A percentile compares a stretch with the other conserved stretches of the same genome.
phyloP scores from a whole-genome alignment of 345 rosid species.

The Noccaea bulbosa region DNA sequence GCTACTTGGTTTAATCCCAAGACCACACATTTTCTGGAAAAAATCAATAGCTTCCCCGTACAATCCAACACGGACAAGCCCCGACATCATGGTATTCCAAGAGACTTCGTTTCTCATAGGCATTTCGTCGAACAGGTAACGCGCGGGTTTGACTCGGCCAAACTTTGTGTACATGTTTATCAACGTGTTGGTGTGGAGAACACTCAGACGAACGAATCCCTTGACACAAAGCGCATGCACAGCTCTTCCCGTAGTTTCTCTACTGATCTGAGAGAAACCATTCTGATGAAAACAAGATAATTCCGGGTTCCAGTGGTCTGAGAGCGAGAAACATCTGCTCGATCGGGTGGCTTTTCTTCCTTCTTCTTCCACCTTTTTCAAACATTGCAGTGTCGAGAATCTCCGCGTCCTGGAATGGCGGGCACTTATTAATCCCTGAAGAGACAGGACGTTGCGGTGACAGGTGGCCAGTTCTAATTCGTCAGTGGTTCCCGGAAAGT shows the following conservation, averaged over 20 bases:
- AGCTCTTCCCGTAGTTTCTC: conserved; percentile 59
- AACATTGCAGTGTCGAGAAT: conserved; percentile 51
- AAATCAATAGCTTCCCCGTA: conserved; percentile 53
- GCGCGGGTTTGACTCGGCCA: conserved; percentile 51
- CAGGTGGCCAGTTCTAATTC: conserved; percentile 41
- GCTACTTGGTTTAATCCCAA: conserved; percentile 59
- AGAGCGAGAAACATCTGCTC: conserved; percentile 45
- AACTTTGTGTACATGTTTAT: conserved; percentile 67
- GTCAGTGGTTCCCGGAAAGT: conserved; percentile 25
- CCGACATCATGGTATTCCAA: conserved; percentile 87
- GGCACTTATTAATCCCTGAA: conserved; percentile 30
- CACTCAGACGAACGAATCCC: conserved; percentile 53
- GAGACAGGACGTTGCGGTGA: conserved; percentile 34
- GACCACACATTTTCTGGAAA: conserved; percentile 51
- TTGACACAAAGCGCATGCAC: conserved; percentile 73
- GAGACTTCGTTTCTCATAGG: conserved; percentile 66
- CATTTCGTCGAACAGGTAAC: conserved; percentile 78
- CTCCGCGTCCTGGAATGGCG: conserved; percentile 31
- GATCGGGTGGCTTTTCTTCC: conserved; percentile 14
- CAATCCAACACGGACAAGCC: conserved; percentile 58
- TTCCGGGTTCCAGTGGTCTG: conserved; percentile 66
- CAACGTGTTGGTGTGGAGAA: conserved; percentile 65
- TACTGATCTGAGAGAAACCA: conserved; percentile 79
- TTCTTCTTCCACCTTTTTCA: conserved; percentile 29
- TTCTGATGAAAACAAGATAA: conserved; percentile 63